Base-by-base conservation (phyloP, 2,329 filamentous ascomycete genomes). In the Fusarium sp. region DNA sequence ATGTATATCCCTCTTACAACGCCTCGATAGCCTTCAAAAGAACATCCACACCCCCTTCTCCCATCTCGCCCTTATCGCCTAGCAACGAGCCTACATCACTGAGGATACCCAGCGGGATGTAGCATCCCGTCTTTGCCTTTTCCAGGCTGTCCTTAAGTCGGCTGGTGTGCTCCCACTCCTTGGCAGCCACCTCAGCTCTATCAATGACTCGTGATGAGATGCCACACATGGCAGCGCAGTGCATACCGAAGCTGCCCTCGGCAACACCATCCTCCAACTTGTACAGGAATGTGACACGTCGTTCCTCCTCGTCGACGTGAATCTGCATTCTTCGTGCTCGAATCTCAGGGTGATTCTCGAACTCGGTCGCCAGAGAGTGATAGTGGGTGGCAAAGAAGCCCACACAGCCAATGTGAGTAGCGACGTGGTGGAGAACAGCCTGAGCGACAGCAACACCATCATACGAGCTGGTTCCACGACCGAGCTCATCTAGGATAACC, bases 361-460 rank as follows among this genome's bases (percentile, higher is more conserved):
- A 99, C 82, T 99, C 97, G 0, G 94, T 92, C 0, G 96, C 95
- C 1, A 99, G 89, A 3, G 94, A 97, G 81, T 98, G 97, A 83
- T 99, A 99, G 80, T 99, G 97, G 0, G 97, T 99, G 1, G 97
- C 97, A 79, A 99, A 99, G 89, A 98, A 98, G 39, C 97, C 97
- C 4, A 98, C 86, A 62, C 96, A 97, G 61, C 97, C 97, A 62
- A 98, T 94, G 78, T 98, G 95, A 5, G 94, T 94, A 9, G 96
- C 95, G 18, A 98, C 91, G 77, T 99, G 96, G 81, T 99, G 97
- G n/a, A 99, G 89, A 0, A 99, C 97, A 1, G 97, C 95, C 82
- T 99, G 96, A 0, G 97, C 97, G 4, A 99, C 97, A 0, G 97
- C 96, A 1, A 99, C 95, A 75, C 97, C 97, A 77, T 99, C 97